Conservation (phyloP, 768 basidiomycete species). For the Boletus eberwhitei region DNA sequence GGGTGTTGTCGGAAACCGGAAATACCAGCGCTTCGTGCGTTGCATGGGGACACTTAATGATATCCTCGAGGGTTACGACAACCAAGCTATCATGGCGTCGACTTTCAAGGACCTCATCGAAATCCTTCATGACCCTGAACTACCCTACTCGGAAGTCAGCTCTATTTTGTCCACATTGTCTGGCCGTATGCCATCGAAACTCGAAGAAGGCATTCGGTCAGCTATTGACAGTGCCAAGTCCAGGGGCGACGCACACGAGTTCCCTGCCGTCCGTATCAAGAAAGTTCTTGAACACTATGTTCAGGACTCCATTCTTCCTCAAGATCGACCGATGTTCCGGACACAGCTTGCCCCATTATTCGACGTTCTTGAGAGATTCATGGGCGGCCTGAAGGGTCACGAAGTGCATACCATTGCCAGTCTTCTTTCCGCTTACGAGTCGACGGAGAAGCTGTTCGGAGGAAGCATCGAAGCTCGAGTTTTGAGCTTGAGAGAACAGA, state of each 20-base stretch:
- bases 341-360: conserved; percentile 65
- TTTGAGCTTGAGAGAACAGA: conserved; percentile 81
- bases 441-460: conserved; percentile 89
- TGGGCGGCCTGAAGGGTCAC: conserved; percentile 80
- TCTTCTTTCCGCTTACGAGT: conserved; percentile 74
- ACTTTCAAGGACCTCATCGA: conserved; percentile 85
- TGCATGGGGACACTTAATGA: conserved; percentile 78
- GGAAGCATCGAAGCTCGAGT: conserved; percentile 93
- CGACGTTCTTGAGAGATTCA: conserved; percentile 76
- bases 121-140: conserved; percentile 77
- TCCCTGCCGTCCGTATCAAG: conserved; percentile 84
- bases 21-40: conserved; percentile 79
- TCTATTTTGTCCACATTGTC: conserved; percentile 85
- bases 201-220: conserved; percentile 82
- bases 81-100: conserved; percentile 83
- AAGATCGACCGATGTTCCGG: conserved; percentile 80
- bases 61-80: conserved; percentile 95
- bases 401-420: conserved; percentile 75
- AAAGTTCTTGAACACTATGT: conserved; percentile 84
- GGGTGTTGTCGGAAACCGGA: conserved; percentile 81
- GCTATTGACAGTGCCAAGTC: conserved; percentile 73
- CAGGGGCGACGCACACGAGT: conserved; percentile 75
- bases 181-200: conserved; percentile 88
- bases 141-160: conserved; percentile 83
- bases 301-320: conserved; percentile 72